Percentiles rank a stretch among this genome's conserved stretches.
Conservation (phyloP, 257 asterid species). For the Knoxia roxburghii region DNA sequence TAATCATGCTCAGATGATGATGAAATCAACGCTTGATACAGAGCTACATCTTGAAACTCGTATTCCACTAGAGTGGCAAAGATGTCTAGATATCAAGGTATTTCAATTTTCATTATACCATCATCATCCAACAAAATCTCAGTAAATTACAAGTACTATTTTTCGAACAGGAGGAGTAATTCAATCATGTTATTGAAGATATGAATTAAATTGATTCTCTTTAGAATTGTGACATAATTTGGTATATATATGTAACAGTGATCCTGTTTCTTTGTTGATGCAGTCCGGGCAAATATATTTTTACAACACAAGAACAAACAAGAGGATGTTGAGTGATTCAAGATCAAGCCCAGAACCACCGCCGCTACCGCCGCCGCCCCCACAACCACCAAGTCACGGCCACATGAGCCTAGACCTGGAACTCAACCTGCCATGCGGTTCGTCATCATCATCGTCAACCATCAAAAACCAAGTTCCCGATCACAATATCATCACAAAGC, state of each 20-base stretch:
- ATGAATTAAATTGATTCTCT: background rate
- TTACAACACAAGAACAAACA: slow-evolving; percentile 50
- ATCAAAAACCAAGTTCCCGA: slow-evolving; percentile 19
- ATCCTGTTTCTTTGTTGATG: background rate
- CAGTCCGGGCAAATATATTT: slow-evolving; percentile 65
- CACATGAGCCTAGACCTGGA: slow-evolving; percentile 67
- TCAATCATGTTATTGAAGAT: background rate
- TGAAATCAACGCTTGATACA: slow-evolving; percentile 14
- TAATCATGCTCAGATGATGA: slow-evolving; percentile 7
- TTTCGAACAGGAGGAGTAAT: no score
- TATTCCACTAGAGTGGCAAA: slow-evolving; percentile 61
- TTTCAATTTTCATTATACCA: no score
- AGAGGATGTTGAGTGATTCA: slow-evolving; percentile 45
- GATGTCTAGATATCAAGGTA: slow-evolving; percentile 69
- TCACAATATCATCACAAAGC: slow-evolving; percentile 4
- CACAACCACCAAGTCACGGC: slow-evolving; percentile 11
- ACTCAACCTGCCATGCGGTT: slow-evolving; percentile 52
- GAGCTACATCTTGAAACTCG: slow-evolving; percentile 35
- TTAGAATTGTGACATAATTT: background rate
- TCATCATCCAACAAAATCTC: background rate
- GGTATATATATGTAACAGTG: background rate
- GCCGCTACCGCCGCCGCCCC: slow-evolving; percentile 6
- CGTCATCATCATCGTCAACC: slow-evolving; percentile 12
- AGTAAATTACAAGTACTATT: no score
- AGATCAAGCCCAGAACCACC: slow-evolving; percentile 26